Evolutionary conservation across 1,284 basidiomycete species (phyloP).

Genomic region (Ceratobasidium sp.): DNA sequence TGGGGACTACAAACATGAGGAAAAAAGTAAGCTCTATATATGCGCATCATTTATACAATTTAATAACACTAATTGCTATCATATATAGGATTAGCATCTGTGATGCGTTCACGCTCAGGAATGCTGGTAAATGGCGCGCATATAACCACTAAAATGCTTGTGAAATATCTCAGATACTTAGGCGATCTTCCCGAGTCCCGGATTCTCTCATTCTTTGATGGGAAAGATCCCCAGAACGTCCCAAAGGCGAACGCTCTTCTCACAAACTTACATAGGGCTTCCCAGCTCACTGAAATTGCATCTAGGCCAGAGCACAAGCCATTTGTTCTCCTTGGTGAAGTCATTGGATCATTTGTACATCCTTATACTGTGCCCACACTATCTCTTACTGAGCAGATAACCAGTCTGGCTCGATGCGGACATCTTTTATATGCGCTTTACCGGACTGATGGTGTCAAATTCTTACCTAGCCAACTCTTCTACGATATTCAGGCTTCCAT

Average conservation of each 20-base stretch:
- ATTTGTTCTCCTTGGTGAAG: constrained; percentile 2
- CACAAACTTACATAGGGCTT: background rate
- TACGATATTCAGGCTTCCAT: constrained; percentile 52
- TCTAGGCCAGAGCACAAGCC: background rate
- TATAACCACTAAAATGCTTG: constrained; percentile 19
- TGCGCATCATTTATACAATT: background rate
- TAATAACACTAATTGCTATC: background rate
- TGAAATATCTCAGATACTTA: background rate
- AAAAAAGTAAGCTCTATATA: constrained; percentile 20
- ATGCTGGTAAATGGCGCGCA: constrained; percentile 11
- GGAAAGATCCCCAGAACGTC: constrained; percentile 14
- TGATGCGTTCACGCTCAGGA: constrained; percentile 12
- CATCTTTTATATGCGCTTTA: constrained; percentile 23
- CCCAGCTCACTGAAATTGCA: background rate
- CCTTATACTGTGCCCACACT: constrained; percentile 1
- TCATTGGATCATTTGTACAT: background rate
- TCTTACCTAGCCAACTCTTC: constrained; percentile 53
- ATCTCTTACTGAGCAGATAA: background rate
- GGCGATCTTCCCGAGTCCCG: constrained; percentile 5
- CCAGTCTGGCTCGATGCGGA: background rate
- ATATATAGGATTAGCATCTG: constrained; percentile 14
- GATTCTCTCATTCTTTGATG: constrained; percentile 20
- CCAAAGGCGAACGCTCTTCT: constrained; percentile 26
- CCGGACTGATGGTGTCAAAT: constrained; percentile 39
- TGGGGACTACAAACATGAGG: constrained; percentile 34